A percentile compares a stretch with the other conserved stretches of the same genome.
phyloP scores from a whole-genome alignment of 306 rosid genomes.

The Oxytropis ochrocephala region DNA sequence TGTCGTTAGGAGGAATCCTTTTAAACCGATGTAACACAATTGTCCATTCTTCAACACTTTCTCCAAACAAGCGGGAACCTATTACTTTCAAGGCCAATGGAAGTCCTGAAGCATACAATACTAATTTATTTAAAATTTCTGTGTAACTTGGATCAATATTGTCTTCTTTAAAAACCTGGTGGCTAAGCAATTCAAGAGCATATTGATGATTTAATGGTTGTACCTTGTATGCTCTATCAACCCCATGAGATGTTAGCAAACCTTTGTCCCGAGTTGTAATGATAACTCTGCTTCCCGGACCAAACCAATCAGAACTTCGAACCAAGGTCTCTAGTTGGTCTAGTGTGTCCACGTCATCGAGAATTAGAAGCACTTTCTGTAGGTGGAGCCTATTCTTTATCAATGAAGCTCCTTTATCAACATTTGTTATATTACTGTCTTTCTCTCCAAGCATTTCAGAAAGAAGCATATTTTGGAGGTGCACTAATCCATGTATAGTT shows the following conservation, averaged over 20 bases:
- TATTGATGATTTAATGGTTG: neutral
- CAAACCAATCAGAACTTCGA: too few species aligned
- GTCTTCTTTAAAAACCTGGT: constrained; percentile 15
- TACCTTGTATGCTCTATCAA: neutral
- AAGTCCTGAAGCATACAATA: constrained; percentile 4
- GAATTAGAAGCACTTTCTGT: constrained; percentile 11
- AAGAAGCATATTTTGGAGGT: constrained; percentile 23
- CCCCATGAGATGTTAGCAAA: too few species aligned
- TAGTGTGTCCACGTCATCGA: constrained; percentile 9
- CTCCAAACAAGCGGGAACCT: constrained; percentile 10
- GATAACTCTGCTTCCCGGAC: too few species aligned
- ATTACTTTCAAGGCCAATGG: constrained; percentile 23
- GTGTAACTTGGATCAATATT: neutral
- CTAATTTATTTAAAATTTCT: neutral
- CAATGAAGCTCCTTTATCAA: neutral
- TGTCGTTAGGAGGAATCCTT: neutral
- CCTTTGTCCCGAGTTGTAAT: too few species aligned
- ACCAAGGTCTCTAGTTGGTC: neutral
- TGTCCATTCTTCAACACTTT: neutral
- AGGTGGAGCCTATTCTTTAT: neutral
- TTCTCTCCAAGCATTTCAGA: neutral
- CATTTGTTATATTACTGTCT: too few species aligned
- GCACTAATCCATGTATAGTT: neutral
- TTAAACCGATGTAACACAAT: neutral
- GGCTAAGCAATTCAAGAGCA: constrained; percentile 14